A percentile compares a stretch with the other conserved stretches of the same genome.
Evolutionary conservation across 1,284 basidiomycete genomes (phyloP).

Genomic region (Ganoderma sinense): DNA sequence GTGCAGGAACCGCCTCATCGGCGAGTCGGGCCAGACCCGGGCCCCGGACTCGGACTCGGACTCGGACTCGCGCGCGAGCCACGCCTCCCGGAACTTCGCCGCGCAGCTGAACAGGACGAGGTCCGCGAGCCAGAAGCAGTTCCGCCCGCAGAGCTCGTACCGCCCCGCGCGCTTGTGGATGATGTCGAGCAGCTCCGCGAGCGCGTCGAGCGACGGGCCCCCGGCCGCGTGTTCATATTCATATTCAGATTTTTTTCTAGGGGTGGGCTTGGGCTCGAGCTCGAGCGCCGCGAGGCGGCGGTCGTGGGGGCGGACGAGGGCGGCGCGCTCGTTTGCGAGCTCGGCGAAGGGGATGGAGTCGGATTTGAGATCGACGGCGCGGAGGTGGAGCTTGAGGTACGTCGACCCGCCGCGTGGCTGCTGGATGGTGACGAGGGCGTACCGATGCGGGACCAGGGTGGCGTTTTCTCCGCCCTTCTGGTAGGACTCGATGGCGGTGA

Average conservation of each 20-base stretch:
- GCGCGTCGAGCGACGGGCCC: slow-evolving; percentile 16
- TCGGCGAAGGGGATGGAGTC: neutral
- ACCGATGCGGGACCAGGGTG: slow-evolving; percentile 7
- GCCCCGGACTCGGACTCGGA: neutral
- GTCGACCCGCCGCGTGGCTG: slow-evolving; percentile 1
- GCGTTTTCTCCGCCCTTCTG: neutral
- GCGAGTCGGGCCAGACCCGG: neutral
- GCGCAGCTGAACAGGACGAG: slow-evolving; percentile 11
- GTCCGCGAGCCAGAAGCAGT: slow-evolving; percentile 16
- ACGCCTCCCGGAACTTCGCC: slow-evolving; percentile 5
- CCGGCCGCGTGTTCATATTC: neutral
- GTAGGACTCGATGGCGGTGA: slow-evolving; percentile 1
- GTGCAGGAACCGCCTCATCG: slow-evolving; percentile 2
- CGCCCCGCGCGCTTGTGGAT: neutral
- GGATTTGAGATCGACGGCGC: neutral
- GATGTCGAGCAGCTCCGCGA: slow-evolving; percentile 5
- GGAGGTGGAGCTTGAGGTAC: slow-evolving; percentile 7
- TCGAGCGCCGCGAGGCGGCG: neutral
- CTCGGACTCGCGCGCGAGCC: neutral
- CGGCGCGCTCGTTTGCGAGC: neutral
- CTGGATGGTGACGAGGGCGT: slow-evolving; percentile 1
- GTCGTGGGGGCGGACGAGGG: neutral
- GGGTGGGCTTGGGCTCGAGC: neutral
- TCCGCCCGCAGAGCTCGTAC: neutral
- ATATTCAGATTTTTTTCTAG: too few species aligned